phyloP scores from a whole-genome alignment of 768 basidiomycete species.

The Mycena alexandri region DNA sequence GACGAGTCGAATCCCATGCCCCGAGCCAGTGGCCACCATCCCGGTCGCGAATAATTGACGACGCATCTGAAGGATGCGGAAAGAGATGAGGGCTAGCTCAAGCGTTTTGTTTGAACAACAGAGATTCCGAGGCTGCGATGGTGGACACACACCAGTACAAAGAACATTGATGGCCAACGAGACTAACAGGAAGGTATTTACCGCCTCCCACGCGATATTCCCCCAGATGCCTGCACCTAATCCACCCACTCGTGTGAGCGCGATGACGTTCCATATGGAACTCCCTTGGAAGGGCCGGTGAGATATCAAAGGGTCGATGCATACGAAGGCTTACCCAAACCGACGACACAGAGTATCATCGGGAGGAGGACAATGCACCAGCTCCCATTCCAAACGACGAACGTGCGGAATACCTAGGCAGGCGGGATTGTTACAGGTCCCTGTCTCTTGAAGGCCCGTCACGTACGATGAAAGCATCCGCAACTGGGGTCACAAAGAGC shows the following conservation, averaged over 20 bases:
- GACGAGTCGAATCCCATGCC: too few species aligned
- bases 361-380: background rate
- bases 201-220: background rate
- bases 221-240: background rate
- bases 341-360: background rate
- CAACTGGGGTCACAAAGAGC: conserved; percentile 1
- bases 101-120: too few species aligned
- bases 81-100: too few species aligned
- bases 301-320: background rate
- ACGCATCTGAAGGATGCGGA: too few species aligned
- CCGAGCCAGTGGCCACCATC: too few species aligned
- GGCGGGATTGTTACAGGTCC: background rate
- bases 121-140: too few species aligned
- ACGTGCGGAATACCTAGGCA: conserved; percentile 1
- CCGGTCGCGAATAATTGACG: too few species aligned
- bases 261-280: background rate
- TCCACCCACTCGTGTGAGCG: background rate
- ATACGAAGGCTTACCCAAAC: background rate
- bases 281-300: background rate
- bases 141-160: too few species aligned
- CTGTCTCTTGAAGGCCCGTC: background rate
- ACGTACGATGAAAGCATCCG: conserved; percentile 11
- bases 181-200: background rate
- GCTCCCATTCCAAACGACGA: conserved; percentile 2
- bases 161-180: too few species aligned